Evolutionary conservation across 2,329 filamentous ascomycete genomes (phyloP).

Genomic region (Fusarium transvaalense): DNA sequence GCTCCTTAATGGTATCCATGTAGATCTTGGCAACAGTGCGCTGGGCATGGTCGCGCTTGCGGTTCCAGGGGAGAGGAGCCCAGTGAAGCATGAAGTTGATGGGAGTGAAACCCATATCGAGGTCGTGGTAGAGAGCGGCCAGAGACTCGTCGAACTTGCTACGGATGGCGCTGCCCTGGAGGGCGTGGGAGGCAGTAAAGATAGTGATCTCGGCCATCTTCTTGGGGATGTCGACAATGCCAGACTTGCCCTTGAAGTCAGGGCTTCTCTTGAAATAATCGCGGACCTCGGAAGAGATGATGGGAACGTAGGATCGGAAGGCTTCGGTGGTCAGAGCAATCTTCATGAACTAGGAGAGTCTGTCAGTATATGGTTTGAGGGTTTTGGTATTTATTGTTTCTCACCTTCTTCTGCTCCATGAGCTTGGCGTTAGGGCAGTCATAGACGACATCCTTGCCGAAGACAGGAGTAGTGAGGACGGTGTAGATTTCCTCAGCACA

Average conservation of each 20-base stretch:
- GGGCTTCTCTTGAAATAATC: slow-evolving; percentile 77
- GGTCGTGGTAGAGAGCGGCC: slow-evolving; percentile 85
- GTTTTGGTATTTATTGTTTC: slow-evolving; percentile 22
- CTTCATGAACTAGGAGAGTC: slow-evolving; percentile 76
- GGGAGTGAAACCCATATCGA: slow-evolving; percentile 90
- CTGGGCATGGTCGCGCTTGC: slow-evolving; percentile 82
- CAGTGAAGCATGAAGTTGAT: slow-evolving; percentile 93
- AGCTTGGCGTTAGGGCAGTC: slow-evolving; percentile 92
- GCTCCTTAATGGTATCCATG: slow-evolving; percentile 82
- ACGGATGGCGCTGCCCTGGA: slow-evolving; percentile 87
- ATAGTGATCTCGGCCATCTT: slow-evolving; percentile 89
- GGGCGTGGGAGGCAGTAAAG: slow-evolving; percentile 86
- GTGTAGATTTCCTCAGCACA: slow-evolving; percentile 92
- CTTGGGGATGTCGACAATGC: slow-evolving; percentile 77
- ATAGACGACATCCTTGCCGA: slow-evolving; percentile 89
- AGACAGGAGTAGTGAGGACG: slow-evolving; percentile 77
- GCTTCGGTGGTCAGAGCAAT: slow-evolving; percentile 81
- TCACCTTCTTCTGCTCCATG: slow-evolving; percentile 96
- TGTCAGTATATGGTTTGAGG: slow-evolving; percentile 31
- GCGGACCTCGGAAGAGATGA: slow-evolving; percentile 81
- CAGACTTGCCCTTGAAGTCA: slow-evolving; percentile 75
- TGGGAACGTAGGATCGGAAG: slow-evolving; percentile 79
- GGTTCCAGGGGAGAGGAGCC: slow-evolving; percentile 90
- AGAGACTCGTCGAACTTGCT: slow-evolving; percentile 83
- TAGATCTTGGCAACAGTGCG: slow-evolving; percentile 85